A percentile compares a stretch with the other conserved stretches of the same genome.
These are phyloP conservation scores for Endogone sp. DNA, from an alignment of 192 early-diverging fungal species.

Conservation along the genomic window DNA sequence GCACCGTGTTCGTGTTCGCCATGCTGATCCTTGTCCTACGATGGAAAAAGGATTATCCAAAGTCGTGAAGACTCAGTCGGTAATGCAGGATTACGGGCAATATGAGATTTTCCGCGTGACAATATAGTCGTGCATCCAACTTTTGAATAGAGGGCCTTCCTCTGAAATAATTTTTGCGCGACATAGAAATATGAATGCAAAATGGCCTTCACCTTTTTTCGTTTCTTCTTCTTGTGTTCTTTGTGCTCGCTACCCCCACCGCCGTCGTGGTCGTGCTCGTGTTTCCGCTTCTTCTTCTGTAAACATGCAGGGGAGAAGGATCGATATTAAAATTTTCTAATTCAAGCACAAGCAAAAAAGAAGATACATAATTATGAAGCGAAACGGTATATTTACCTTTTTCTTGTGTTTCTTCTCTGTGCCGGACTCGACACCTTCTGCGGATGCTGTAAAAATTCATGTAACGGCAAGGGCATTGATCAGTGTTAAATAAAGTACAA, in stretches of 20 bases:
- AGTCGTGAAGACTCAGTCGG: neutral
- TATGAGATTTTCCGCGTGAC: neutral
- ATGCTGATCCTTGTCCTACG: neutral
- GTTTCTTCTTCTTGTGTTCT: slow-evolving; percentile 38
- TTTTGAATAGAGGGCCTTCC: neutral
- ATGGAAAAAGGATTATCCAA: neutral
- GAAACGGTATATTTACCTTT: slow-evolving; percentile 22
- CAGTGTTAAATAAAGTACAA: neutral
- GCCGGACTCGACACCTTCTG: slow-evolving; percentile 9
- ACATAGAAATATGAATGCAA: too few species aligned
- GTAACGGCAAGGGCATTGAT: slow-evolving; percentile 1
- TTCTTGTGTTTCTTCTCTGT: slow-evolving; percentile 30
- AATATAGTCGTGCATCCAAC: neutral
- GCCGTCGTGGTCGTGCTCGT: slow-evolving; percentile 29
- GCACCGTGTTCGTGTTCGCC: slow-evolving; percentile 8
- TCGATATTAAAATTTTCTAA: neutral
- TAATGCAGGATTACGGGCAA: neutral
- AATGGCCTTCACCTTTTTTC: slow-evolving; percentile 37
- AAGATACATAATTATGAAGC: neutral
- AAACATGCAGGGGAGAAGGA: neutral
- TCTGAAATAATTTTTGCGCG: neutral
- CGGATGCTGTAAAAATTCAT: neutral
- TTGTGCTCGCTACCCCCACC: slow-evolving; percentile 23
- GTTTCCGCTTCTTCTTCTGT: slow-evolving; percentile 36
- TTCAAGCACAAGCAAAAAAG: neutral